Percentiles rank a stretch among this genome's conserved stretches.
Evolutionary conservation across 2,329 filamentous ascomycete species (phyloP).

Genomic region (Aspergillus sp.): DNA sequence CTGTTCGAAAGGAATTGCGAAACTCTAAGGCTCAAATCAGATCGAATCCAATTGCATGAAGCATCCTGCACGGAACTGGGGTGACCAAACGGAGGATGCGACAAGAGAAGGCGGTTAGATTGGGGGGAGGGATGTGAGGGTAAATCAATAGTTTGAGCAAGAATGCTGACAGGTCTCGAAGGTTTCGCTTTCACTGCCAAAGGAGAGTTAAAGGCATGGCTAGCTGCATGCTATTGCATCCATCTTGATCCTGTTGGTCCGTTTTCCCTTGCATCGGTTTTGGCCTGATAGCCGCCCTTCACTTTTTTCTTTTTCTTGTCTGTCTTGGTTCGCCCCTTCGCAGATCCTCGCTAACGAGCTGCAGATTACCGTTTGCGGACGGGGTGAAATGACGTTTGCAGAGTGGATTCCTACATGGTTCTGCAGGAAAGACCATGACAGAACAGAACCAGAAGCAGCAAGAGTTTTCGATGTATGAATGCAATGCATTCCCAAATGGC

Average conservation of each 20-base stretch:
- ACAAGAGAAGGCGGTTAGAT: background rate
- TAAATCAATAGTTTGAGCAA: conserved; percentile 12
- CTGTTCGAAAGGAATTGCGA: background rate
- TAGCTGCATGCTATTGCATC: background rate
- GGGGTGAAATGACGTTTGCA: conserved; percentile 15
- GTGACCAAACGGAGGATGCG: background rate
- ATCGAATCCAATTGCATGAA: background rate
- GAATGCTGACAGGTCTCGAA: conserved; percentile 11
- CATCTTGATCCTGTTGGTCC: background rate
- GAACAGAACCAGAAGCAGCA: background rate
- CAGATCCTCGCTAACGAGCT: background rate
- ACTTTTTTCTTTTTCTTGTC: background rate
- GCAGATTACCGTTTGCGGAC: conserved; percentile 3
- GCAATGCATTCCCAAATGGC: background rate
- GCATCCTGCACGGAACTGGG: background rate
- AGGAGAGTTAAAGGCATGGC: background rate
- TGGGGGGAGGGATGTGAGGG: conserved; percentile 5
- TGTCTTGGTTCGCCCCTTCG: background rate
- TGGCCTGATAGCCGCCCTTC: background rate
- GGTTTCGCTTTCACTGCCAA: background rate
- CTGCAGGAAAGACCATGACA: background rate
- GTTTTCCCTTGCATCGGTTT: background rate
- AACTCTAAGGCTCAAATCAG: background rate
- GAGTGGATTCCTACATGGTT: background rate
- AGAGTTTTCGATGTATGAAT: background rate